Percentiles rank a stretch among this genome's conserved stretches.
phyloP scores from a whole-genome alignment of 441 rosid species.

The Arabidopsis lyrata region DNA sequence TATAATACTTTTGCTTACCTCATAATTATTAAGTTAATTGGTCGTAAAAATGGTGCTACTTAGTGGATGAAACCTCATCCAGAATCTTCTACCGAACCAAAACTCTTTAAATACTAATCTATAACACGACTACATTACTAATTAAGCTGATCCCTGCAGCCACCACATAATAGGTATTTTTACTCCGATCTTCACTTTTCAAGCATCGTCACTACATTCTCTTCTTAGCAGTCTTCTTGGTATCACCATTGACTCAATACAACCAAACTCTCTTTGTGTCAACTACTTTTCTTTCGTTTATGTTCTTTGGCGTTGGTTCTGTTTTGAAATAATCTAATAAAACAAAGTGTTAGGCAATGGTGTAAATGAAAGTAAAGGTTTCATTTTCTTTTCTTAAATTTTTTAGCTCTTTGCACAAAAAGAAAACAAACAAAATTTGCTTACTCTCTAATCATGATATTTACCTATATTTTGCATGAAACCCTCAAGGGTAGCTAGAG shows the following conservation, averaged over 20 bases:
- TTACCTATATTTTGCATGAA: conserved; percentile 22
- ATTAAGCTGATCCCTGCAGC: conserved; percentile 33
- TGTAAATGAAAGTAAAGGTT: neutral
- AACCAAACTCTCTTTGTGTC: neutral
- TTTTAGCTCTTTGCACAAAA: no score
- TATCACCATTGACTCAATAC: conserved; percentile 14
- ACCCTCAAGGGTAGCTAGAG: neutral
- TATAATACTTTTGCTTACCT: conserved; percentile 31
- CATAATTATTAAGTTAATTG: conserved; percentile 8
- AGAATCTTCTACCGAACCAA: conserved; percentile 41
- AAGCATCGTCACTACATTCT: conserved; percentile 6
- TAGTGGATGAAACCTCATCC: conserved; percentile 30
- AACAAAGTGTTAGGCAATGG: neutral
- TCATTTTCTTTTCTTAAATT: neutral
- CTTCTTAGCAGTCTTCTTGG: conserved; percentile 22
- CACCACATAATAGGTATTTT: conserved; percentile 26
- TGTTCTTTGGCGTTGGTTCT: neutral
- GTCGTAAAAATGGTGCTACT: conserved; percentile 19
- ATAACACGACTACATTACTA: conserved; percentile 31
- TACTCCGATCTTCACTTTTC: conserved; percentile 21
- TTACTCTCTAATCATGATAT: conserved; percentile 13
- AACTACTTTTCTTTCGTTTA: neutral
- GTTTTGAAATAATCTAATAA: neutral
- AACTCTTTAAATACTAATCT: conserved; percentile 39
- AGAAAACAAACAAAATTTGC: neutral